phyloP scores from a whole-genome alignment of 2,329 filamentous ascomycete genomes.

The Exophiala sideris region DNA sequence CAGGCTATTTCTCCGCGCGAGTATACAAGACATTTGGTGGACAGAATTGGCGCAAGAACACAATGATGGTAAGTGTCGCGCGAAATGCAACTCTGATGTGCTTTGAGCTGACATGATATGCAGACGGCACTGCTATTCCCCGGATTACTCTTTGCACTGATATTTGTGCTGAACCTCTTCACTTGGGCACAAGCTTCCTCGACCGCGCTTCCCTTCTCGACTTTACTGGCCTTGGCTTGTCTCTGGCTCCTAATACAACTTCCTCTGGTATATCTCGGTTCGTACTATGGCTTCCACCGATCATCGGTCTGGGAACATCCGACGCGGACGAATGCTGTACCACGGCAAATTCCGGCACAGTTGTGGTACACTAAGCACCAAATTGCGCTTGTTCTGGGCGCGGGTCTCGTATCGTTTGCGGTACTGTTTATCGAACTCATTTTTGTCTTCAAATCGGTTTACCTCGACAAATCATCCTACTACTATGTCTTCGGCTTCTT shows the following conservation, averaged over 20 bases:
- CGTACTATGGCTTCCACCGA: conserved; percentile 70
- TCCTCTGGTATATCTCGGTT: conserved; percentile 76
- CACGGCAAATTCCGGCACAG: conserved; percentile 71
- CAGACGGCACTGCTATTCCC: conserved; percentile 73
- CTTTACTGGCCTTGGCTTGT: conserved; percentile 66
- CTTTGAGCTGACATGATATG: conserved; percentile 10
- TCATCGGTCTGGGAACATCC: conserved; percentile 74
- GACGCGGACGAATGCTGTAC: conserved; percentile 68
- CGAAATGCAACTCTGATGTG: not conserved
- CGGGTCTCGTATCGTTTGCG: conserved; percentile 77
- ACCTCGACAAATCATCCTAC: conserved; percentile 87
- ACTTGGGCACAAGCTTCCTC: conserved; percentile 88
- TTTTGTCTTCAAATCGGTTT: conserved; percentile 81
- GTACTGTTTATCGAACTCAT: conserved; percentile 85
- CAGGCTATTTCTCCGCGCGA: conserved; percentile 80
- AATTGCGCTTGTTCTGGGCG: conserved; percentile 58
- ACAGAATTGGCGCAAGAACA: conserved; percentile 70
- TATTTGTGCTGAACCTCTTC: conserved; percentile 82
- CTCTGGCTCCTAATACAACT: conserved; percentile 85
- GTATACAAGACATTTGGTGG: conserved; percentile 83
- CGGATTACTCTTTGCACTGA: conserved; percentile 68
- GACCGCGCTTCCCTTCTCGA: conserved; percentile 80
- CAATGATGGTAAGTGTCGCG: conserved; percentile 52
- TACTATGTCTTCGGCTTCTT: conserved; percentile 91
- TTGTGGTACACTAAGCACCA: conserved; percentile 71